Evolutionary conservation across 352 stramenopile genomes (phyloP), one percentile per base, ranked within the genome.

Genomic region (Peronosclerospora sorghi): DNA sequence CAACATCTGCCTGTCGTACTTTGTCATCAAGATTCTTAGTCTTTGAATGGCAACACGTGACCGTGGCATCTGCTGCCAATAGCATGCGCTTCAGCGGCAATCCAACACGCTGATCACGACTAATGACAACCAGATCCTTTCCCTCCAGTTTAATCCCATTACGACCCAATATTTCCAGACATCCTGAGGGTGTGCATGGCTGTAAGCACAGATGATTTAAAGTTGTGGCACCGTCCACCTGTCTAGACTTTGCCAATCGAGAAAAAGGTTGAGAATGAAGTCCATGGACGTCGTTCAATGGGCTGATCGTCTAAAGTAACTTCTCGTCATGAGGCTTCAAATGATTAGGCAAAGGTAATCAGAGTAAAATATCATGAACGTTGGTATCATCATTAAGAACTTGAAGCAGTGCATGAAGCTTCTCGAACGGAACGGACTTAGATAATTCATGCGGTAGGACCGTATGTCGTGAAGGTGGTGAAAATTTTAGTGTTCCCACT

Each of bases 201-300:
- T 65, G 85, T 36, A 77, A 83, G 64, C 46, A 78, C 91, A 82
- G 62, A 41, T 73, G 60, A 50, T 61, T 44, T 21, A 46, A 5
- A 9, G 15, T 21, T 19, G 12, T 5, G 0, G 20, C 27, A 2
- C 46, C 17, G 4, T 45, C 35, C 24, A 37, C 30, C 9, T 51
- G 43, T 23, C 54, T 60, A 17, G 35, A 40, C 48, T 74, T 68
- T n/a, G 71, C 58, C 5, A 98, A 62, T 23, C 83, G 71, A 34
- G 88, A 95, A 15, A 98, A 95, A 74, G 99, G 98, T 30, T 85
- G 57, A 39, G 96, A 94, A 63, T 98, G 93, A 32, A 99, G 83
- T 15, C 96, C 97, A 60, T 99, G 96, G 10, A 99, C 96, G 70
- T 99, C 96, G 54, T 99, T 99, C 8, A 66, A 53, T 2, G 83